Evolutionary conservation across 2,329 filamentous ascomycete genomes (phyloP).

Genomic region (Fusarium newnesense): DNA sequence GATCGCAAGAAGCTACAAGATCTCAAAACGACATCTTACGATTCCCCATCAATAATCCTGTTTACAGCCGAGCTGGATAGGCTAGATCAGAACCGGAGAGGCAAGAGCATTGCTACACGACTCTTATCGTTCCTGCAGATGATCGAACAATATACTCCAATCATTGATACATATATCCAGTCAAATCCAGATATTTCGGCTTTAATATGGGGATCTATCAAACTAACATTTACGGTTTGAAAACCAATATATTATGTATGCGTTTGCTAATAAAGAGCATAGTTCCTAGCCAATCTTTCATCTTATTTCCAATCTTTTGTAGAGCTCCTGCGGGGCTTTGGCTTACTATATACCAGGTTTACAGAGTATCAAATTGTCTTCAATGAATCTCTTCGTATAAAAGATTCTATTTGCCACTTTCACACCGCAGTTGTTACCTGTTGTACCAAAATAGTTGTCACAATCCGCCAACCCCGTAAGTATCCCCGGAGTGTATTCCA

Average conservation of each 20-base stretch:
- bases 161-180: slow-evolving; percentile 14
- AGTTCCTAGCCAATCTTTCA: slow-evolving; percentile 23
- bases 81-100: slow-evolving; percentile 2
- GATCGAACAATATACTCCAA: slow-evolving; percentile 18
- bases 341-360: slow-evolving; percentile 1
- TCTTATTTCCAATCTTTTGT: slow-evolving; percentile 33
- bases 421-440: slow-evolving; percentile 14
- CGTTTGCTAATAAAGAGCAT: not conserved
- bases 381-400: not conserved
- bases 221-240: slow-evolving; percentile 16
- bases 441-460: slow-evolving; percentile 15
- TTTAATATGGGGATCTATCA: slow-evolving; percentile 24
- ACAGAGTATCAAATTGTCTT: slow-evolving; percentile 19
- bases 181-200: slow-evolving; percentile 21
- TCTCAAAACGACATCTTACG: slow-evolving; percentile 2
- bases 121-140: slow-evolving; percentile 22
- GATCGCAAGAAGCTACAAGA: slow-evolving; percentile 17
- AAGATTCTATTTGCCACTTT: slow-evolving; percentile 6
- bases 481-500: not conserved
- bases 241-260: too few species aligned
- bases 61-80: slow-evolving; percentile 22
- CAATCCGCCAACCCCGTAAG: slow-evolving; percentile 7
- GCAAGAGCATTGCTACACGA: slow-evolving; percentile 20
- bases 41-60: slow-evolving; percentile 19
- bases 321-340: slow-evolving; percentile 21